Percentiles rank a stretch among this genome's conserved stretches.
Conservation (phyloP, 2,329 filamentous ascomycete species). For the Hypocrella siamensis region DNA sequence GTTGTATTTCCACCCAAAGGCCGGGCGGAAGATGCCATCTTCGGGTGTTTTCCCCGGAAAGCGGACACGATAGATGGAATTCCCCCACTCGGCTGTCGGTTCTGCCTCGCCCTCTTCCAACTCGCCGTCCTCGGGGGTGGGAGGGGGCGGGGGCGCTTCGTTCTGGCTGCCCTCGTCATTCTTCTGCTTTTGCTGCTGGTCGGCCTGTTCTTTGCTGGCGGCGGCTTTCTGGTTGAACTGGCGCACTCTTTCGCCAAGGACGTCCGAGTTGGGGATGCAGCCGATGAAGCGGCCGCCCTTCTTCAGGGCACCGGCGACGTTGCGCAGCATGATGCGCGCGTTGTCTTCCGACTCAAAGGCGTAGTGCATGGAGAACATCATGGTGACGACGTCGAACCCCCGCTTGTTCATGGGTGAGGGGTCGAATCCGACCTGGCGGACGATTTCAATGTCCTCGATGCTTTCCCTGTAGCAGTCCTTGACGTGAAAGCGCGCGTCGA, state of each 20-base stretch:
- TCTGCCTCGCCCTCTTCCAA: constrained; percentile 47
- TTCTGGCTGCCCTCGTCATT: constrained; percentile 14
- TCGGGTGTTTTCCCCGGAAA: constrained; percentile 72
- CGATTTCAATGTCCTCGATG: constrained; percentile 65
- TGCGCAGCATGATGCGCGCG: constrained; percentile 80
- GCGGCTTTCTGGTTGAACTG: constrained; percentile 47
- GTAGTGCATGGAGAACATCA: constrained; percentile 99
- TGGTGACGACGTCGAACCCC: constrained; percentile 90
- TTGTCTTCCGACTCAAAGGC: constrained; percentile 89
- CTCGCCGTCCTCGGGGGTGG: constrained; percentile 24
- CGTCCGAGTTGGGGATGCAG: constrained; percentile 91
- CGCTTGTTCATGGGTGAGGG: constrained; percentile 54
- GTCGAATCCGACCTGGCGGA: constrained; percentile 80
- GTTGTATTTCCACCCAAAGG: constrained; percentile 95
- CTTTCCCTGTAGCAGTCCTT: constrained; percentile 87
- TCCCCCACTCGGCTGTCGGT: constrained; percentile 70
- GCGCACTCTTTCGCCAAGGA: constrained; percentile 66
- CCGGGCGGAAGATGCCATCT: constrained; percentile 83
- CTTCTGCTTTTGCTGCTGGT: constrained; percentile 21
- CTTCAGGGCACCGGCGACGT: constrained; percentile 78
- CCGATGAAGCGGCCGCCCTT: constrained; percentile 92
- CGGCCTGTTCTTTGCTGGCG: constrained; percentile 26
- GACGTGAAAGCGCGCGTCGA: constrained; percentile 74
- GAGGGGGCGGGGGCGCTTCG: constrained; percentile 5
- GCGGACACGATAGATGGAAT: constrained; percentile 78